Base-by-base conservation (phyloP, 805 yeast species). In the Vanderwaltozyma yarrowii region DNA sequence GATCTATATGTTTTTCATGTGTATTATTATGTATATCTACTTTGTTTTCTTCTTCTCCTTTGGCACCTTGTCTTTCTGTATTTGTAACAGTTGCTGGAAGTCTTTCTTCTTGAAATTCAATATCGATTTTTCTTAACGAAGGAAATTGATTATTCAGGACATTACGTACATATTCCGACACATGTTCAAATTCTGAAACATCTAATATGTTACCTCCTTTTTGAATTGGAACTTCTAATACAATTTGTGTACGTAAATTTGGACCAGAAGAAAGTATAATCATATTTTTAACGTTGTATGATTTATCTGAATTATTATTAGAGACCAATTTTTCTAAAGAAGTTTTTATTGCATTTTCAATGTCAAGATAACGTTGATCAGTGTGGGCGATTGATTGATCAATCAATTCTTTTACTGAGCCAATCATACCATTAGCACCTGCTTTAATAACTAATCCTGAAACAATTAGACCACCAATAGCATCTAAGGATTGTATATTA, bases 401-500 rank as follows among this genome's bases (percentile, higher is more conserved):
- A 23, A 85, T 69, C 32, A 89, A 65, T 55, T 89, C 97, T 42
- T 71, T 71, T 50, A 80, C 70, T 0, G 96, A 76, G 20, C 71
- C 69, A 41, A 69, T 66, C 49, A 82, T 75, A 20, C 95, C 88
- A 3, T 73, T 71, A 58, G 75, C 71, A 26, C 97, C 97, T 7
- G 96, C 96, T 46, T 73, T 77, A 45, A 88, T 74, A 40, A 92
- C 80, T 49, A 92, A 65, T 2, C 71, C 69, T 0, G 96, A 86
- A 8, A 92, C 97, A 4, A 85, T 55, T 23, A 88, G 58, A 0
- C 97, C 98, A 44, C 97, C 98, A 39, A 86, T 71, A 2, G 96
- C 83, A 58, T 92, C 98, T 39, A 92, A 64, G 78, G 96, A 86
- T 32, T 77, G 78, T 29, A 85, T 72, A 45, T 78, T 73, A 44